Evolutionary conservation across 768 basidiomycete genomes (phyloP).

Genomic region (Suillus subalutaceus): DNA sequence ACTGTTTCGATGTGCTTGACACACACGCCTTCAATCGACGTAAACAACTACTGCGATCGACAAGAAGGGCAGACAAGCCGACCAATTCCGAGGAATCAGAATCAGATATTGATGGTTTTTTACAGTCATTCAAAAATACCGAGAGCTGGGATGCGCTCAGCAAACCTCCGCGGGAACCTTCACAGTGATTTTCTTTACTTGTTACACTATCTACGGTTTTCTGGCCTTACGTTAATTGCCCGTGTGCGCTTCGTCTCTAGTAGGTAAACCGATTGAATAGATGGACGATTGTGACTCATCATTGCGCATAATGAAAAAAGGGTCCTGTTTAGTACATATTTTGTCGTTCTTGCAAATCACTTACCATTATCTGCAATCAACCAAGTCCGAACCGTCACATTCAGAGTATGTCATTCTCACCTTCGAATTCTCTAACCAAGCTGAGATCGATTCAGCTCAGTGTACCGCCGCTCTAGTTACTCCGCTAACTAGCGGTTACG

Average conservation of each 20-base stretch:
- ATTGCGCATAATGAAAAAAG: too few relatives aligned
- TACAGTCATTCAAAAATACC: background rate
- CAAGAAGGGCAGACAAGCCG: background rate
- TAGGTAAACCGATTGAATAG: background rate
- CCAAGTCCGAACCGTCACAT: too few relatives aligned
- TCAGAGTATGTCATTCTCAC: too few relatives aligned
- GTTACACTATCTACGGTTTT: too few relatives aligned
- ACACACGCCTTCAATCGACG: background rate
- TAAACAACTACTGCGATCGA: background rate
- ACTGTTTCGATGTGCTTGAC: background rate
- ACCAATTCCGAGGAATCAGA: background rate
- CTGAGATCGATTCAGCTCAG: too few relatives aligned
- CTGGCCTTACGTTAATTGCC: too few relatives aligned
- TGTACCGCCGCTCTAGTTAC: too few relatives aligned
- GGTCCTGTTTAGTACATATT: too few relatives aligned
- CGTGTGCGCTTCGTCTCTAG: background rate
- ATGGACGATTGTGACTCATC: background rate
- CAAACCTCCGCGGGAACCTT: background rate
- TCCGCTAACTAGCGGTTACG: too few relatives aligned
- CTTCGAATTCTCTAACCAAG: too few relatives aligned
- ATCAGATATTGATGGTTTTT: background rate
- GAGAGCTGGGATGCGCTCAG: background rate
- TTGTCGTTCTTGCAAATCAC: too few relatives aligned
- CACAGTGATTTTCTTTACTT: background rate
- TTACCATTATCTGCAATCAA: too few relatives aligned